Evolutionary conservation across 2,329 filamentous ascomycete species (phyloP).

Genomic region (Penicillium sp.): DNA sequence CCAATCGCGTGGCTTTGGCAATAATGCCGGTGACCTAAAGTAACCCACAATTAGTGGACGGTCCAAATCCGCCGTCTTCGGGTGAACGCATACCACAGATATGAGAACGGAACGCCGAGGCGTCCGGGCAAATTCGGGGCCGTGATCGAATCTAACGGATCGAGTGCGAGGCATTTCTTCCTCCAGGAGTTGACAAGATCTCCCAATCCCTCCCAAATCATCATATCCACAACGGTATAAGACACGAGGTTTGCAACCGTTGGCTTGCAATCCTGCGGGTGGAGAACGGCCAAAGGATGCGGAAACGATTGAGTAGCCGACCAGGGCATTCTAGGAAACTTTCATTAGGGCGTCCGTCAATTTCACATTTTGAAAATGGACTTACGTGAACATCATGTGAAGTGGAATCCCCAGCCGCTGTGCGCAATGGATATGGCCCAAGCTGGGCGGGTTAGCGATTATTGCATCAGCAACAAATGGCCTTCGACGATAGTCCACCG

Average conservation of each 20-base stretch:
- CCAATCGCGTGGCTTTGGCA: constrained; percentile 80
- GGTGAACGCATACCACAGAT: constrained; percentile 67
- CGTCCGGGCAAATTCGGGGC: constrained; percentile 76
- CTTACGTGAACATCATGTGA: constrained; percentile 85
- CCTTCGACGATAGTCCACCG: constrained; percentile 44
- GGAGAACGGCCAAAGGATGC: constrained; percentile 80
- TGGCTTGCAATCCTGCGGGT: constrained; percentile 71
- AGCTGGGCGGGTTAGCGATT: constrained; percentile 78
- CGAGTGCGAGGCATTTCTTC: constrained; percentile 69
- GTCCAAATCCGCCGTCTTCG: neutral
- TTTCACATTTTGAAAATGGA: constrained; percentile 19
- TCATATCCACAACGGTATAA: constrained; percentile 82
- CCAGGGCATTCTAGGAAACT: constrained; percentile 71
- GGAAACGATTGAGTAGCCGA: constrained; percentile 81
- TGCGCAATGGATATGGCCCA: constrained; percentile 76
- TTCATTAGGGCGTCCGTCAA: neutral
- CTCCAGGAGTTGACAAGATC: constrained; percentile 89
- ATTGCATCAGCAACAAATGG: constrained; percentile 88
- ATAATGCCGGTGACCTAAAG: constrained; percentile 66
- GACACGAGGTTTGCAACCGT: constrained; percentile 79
- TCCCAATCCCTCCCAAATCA: constrained; percentile 89
- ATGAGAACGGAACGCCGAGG: constrained; percentile 78
- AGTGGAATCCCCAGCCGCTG: constrained; percentile 75
- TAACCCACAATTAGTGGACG: constrained; percentile 8
- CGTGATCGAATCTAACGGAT: constrained; percentile 76